A percentile compares a stretch with the other conserved stretches of the same genome.
Evolutionary conservation across 2,329 filamentous ascomycete genomes (phyloP).

Genomic region (Ustilaginoidea virens): DNA sequence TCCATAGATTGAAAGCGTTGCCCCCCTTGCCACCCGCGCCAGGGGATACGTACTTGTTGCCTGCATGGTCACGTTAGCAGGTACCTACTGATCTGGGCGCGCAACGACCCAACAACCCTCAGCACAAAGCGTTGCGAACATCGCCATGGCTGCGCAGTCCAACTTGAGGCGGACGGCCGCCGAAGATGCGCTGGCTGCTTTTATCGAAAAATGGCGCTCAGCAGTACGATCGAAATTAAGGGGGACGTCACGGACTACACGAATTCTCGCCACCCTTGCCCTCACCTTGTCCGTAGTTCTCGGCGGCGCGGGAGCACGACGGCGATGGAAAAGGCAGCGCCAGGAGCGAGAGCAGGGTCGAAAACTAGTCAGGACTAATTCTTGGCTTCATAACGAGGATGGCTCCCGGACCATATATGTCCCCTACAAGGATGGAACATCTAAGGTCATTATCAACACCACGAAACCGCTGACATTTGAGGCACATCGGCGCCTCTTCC

Average conservation of each 20-base stretch:
- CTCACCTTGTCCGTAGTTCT: conserved; percentile 67
- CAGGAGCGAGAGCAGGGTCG: conserved; percentile 72
- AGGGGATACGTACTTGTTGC: neutral
- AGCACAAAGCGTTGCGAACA: conserved; percentile 1
- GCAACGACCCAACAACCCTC: neutral
- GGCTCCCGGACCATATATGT: conserved; percentile 91
- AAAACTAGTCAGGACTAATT: conserved; percentile 77
- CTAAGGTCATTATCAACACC: conserved; percentile 79
- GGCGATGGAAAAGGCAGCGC: conserved; percentile 57
- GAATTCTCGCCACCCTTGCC: conserved; percentile 60
- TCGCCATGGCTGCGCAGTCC: conserved; percentile 70
- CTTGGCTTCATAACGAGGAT: conserved; percentile 84
- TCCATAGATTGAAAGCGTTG: too few relatives aligned
- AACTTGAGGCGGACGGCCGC: conserved; percentile 53
- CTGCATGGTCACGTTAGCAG: neutral
- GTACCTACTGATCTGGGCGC: neutral
- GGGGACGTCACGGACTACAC: conserved; percentile 53
- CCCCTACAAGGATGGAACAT: conserved; percentile 73
- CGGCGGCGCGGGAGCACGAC: conserved; percentile 61
- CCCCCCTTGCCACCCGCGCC: too few relatives aligned
- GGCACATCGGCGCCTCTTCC: conserved; percentile 81
- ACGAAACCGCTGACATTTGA: conserved; percentile 93
- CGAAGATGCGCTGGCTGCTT: conserved; percentile 50
- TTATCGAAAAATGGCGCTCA: conserved; percentile 43
- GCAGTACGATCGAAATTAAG: conserved; percentile 39